A percentile compares a stretch with the other conserved stretches of the same genome.
These are phyloP conservation scores for Eucalyptus tenuipes DNA, from an alignment of 345 rosid genomes.

Conservation along the genomic window DNA sequence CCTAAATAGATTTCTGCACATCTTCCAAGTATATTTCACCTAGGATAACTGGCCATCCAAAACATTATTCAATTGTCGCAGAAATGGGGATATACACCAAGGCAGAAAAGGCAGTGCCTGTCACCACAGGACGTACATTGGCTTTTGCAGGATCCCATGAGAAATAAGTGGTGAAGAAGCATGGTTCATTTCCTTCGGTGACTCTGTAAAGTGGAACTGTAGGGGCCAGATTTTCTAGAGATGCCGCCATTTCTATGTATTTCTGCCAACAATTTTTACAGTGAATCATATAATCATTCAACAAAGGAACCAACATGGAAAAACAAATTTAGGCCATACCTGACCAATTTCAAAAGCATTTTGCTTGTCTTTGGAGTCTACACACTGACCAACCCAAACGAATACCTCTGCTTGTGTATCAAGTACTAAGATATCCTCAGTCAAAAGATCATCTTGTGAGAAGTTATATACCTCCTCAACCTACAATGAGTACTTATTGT, in stretches of 20 bases:
- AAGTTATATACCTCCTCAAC: conserved; percentile 91
- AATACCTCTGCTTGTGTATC: conserved; percentile 93
- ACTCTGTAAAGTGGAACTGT: conserved; percentile 80
- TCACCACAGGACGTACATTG: conserved; percentile 34
- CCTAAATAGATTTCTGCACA: background rate
- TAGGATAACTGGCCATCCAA: background rate
- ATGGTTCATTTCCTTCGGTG: conserved; percentile 95
- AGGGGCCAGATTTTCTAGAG: conserved; percentile 70
- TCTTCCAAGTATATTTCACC: background rate
- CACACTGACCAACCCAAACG: conserved; percentile 93
- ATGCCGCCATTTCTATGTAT: conserved; percentile 60
- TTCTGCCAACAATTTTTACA: conserved; percentile 34
- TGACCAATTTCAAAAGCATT: conserved; percentile 81
- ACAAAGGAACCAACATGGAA: background rate
- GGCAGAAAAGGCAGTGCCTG: background rate
- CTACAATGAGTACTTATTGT: conserved; percentile 14
- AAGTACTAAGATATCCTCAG: conserved; percentile 83
- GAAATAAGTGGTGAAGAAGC: conserved; percentile 81
- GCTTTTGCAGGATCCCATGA: conserved; percentile 86
- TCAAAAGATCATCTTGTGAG: conserved; percentile 85
- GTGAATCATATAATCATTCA: conserved; percentile 3
- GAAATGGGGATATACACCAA: background rate
- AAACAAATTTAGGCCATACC: conserved; percentile 26
- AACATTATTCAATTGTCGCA: background rate
- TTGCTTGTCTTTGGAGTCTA: conserved; percentile 72